Evolutionary conservation across 2,329 filamentous ascomycete genomes (phyloP), one percentile per base, ranked within the genome.

Genomic region (Fusarium anguioides): DNA sequence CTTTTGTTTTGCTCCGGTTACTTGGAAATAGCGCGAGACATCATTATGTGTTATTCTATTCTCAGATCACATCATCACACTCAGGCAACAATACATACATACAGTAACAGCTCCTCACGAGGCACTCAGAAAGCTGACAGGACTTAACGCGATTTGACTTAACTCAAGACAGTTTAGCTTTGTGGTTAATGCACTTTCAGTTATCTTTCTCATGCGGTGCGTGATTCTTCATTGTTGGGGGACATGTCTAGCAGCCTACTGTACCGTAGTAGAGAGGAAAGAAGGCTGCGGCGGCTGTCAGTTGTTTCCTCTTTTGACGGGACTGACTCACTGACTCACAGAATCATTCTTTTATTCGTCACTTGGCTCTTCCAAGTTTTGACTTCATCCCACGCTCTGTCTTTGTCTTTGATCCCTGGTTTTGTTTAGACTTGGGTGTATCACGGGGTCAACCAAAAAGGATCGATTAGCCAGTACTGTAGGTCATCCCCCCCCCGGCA

Each of bases 41-140:
- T 17, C 14, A 29, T 29, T 29, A 29, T 29, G 27, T 20, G 23
- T 53, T 53, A 11, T 37, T 31, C 51, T 49, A 10, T 49, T 23
- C 26, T 37, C 42, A 18, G 53, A 35, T 63, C 60, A 57, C 44
- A 63, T 57, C 60, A 63, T 45, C 27, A n/a, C 37, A 27, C 24
- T 65, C 57, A 67, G 63, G 58, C 63, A 51, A 67, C 63, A 39
- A 55, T n/a, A n/a, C n/a, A n/a, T n/a, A n/a, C n/a, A n/a, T n/a
- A n/a, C n/a, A n/a, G n/a, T 42, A 61, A 56, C 60, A 66, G 46
- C 62, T 56, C 59, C 24, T 49, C 46, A 60, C 46, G 35, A 64
- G 64, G 58, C 63, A 51, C 31, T 53, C 55, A 56, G 11, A 40
- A 26, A 41, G 40, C 52, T 58, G 36, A 54, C 31, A 45, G 54